Conservation (phyloP, 805 yeast genomes). For the Metschnikowia vanudenii region DNA sequence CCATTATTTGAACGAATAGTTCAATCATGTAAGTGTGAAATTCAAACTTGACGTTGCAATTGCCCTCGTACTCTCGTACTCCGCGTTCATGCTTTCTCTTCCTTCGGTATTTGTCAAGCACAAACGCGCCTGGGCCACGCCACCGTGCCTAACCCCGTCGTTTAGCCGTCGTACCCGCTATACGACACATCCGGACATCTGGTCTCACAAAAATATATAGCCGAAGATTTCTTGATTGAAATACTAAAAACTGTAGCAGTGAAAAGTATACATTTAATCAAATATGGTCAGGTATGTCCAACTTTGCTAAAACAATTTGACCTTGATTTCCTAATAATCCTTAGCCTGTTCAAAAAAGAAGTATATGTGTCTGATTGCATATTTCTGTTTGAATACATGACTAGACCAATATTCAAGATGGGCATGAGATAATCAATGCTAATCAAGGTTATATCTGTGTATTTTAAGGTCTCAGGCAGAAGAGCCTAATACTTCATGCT, state of each 20-base stretch:
- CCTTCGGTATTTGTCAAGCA: not conserved
- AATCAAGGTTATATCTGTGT: too few species aligned
- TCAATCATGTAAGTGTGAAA: too few species aligned
- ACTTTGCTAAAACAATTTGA: not conserved
- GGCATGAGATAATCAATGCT: too few species aligned
- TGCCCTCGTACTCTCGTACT: not conserved
- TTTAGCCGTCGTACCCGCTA: conserved; percentile 6
- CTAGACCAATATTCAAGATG: too few species aligned
- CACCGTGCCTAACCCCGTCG: conserved; percentile 3
- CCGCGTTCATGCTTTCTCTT: not conserved
- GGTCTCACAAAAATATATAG: conserved; percentile 3
- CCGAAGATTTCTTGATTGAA: not conserved
- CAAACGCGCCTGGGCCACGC: not conserved
- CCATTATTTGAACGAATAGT: too few species aligned
- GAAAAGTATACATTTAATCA: not conserved
- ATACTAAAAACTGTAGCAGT: not conserved
- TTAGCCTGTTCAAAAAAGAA: too few species aligned
- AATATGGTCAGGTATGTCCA: conserved; percentile 20
- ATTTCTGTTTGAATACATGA: too few species aligned
- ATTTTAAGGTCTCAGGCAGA: too few species aligned
- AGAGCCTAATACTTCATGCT: too few species aligned
- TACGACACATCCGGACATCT: conserved; percentile 9
- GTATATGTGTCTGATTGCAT: too few species aligned
- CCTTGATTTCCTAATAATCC: not conserved
- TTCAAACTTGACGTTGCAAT: too few species aligned